Evolutionary conservation across 768 basidiomycete species (phyloP).

Genomic region (Lactarius tabidus): DNA sequence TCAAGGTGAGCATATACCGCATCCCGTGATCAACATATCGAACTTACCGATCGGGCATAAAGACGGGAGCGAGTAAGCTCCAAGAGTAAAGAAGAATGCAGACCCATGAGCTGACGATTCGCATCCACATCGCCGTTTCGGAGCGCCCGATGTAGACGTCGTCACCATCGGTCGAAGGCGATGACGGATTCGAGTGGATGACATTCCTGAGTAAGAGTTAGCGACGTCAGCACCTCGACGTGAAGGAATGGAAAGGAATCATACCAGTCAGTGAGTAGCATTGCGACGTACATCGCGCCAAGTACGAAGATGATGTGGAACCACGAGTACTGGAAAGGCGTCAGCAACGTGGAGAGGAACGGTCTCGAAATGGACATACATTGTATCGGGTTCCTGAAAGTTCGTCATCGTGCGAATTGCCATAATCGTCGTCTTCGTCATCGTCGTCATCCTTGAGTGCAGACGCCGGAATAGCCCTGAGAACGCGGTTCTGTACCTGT

Average conservation of each 20-base stretch:
- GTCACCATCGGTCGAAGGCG: conserved; percentile 49
- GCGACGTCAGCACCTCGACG: background rate
- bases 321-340: conserved; percentile 79
- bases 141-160: conserved; percentile 93
- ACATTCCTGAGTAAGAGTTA: conserved; percentile 55
- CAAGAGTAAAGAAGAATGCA: conserved; percentile 83
- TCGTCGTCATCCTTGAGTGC: conserved; percentile 79
- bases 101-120: conserved; percentile 93
- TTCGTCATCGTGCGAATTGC: conserved; percentile 87
- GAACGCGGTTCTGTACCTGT: background rate
- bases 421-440: conserved; percentile 68
- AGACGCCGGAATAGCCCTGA: conserved; percentile 87
- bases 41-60: conserved; percentile 86
- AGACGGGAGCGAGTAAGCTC: conserved; percentile 82
- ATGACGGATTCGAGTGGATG: conserved; percentile 43
- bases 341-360: conserved; percentile 16
- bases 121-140: conserved; percentile 99
- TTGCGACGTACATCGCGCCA: conserved; percentile 96
- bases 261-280: conserved; percentile 95
- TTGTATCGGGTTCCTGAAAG: conserved; percentile 92
- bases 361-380: conserved; percentile 42
- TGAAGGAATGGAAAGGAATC: conserved; percentile 32
- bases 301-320: conserved; percentile 98
- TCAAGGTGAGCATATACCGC: conserved; percentile 1
- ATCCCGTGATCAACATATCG: background rate